Base-by-base conservation (phyloP, 306 rosid genomes). In the Crotalaria pallida region DNA sequence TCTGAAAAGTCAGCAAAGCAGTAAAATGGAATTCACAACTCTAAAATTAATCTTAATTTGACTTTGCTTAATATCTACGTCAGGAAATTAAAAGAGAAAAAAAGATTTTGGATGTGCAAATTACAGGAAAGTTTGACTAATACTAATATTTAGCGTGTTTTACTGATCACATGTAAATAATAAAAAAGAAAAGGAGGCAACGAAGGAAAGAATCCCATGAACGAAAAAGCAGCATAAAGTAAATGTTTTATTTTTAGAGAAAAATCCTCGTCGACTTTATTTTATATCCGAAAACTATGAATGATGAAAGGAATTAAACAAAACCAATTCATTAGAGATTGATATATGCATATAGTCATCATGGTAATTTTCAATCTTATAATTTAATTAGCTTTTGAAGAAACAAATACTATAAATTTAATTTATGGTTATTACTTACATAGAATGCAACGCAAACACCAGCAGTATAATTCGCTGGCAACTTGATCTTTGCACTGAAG, bases 371-470 rank as follows among this genome's bases (percentile, higher is more conserved):
- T n/a, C n/a, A n/a, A n/a, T n/a, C n/a, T n/a, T n/a, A n/a, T n/a
- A n/a, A n/a, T n/a, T n/a, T n/a, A n/a, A n/a, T n/a, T n/a, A n/a
- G n/a, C n/a, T n/a, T n/a, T 69, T 23, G 29, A 10, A 56, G 65
- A 41, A 21, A 19, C 17, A 36, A 6, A 65, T 40, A 70, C 12
- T 3, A n/a, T n/a, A n/a, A n/a, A n/a, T n/a, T n/a, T n/a, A n/a
- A n/a, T 9, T 4, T 53, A n/a, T 5, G 5, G n/a, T n/a, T n/a
- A n/a, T 31, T 53, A 83, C 96, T 63, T 85, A 92, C 97, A 71
- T 92, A 92, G 65, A 89, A 92, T 50, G 97, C 99, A 6, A 95
- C 87, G 49, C 92, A 88, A 67, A 95, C 78, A 0, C 99, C 99
- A 26, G 99, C 99, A 0, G 89, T 81, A 47, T 95, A 86, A 83